Conservation (phyloP, 306 rosid species). For the Quercus gilva region DNA sequence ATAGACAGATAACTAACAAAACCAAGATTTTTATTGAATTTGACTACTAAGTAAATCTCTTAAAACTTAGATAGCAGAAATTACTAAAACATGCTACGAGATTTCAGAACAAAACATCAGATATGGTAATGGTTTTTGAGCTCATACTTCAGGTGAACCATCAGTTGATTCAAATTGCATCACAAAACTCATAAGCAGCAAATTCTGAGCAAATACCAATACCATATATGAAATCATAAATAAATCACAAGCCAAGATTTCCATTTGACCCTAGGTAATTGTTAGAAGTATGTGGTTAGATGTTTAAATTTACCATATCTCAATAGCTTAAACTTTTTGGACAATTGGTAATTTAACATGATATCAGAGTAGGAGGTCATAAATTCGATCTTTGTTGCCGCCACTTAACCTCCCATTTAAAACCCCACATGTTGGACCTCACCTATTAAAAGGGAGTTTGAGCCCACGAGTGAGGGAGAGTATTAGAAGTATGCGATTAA, state of each 20-base stretch:
- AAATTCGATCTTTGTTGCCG: no score
- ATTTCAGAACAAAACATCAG: conserved; percentile 5
- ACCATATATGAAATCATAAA: neutral
- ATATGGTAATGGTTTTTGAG: neutral
- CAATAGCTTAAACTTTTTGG: no score
- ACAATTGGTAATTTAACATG: no score
- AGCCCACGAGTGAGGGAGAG: no score
- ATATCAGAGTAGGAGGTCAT: no score
- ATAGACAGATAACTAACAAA: neutral
- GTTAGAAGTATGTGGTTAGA: no score
- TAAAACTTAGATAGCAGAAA: neutral
- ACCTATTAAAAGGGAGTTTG: no score
- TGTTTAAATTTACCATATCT: no score
- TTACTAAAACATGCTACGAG: conserved; percentile 1
- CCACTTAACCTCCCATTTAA: no score
- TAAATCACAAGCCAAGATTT: neutral
- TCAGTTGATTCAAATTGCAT: neutral
- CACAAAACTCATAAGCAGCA: neutral
- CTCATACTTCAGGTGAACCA: neutral
- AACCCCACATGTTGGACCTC: no score
- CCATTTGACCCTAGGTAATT: neutral
- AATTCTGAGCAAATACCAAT: neutral
- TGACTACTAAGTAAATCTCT: neutral
- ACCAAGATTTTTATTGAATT: neutral
- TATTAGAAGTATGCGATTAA: no score